Evolutionary conservation across 257 asterid species (phyloP).

Genomic region (Jacaranda copaia): DNA sequence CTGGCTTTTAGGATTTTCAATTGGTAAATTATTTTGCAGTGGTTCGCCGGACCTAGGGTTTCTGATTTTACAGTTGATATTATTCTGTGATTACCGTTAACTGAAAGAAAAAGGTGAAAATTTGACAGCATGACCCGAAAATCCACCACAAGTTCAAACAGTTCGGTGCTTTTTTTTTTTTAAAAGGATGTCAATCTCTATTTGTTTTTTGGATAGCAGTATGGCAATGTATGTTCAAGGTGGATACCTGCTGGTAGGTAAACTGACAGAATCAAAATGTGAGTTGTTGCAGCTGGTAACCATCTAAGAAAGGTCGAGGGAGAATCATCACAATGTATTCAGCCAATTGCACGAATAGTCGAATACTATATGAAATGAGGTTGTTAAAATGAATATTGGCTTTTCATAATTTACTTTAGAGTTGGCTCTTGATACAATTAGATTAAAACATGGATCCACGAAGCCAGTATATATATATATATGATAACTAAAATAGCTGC

Average conservation of each 20-base stretch:
- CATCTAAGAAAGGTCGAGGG: neutral
- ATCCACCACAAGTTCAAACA: neutral
- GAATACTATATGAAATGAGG: neutral
- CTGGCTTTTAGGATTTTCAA: neutral
- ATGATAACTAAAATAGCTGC: neutral
- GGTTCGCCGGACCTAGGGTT: constrained; percentile 11
- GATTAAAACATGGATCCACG: neutral
- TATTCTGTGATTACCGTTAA: neutral
- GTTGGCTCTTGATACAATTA: neutral
- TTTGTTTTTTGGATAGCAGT: neutral
- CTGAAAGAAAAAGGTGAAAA: neutral
- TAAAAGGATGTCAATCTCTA: neutral
- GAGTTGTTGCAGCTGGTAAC: neutral
- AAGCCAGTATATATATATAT: neutral
- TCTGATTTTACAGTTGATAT: neutral
- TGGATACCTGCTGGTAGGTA: neutral
- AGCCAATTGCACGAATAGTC: neutral
- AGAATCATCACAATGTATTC: neutral
- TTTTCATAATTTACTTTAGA: neutral
- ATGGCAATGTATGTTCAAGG: neutral
- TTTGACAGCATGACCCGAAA: neutral
- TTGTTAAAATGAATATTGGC: neutral
- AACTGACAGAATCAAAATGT: neutral
- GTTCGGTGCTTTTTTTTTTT: neutral
- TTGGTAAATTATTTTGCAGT: neutral